Evolutionary conservation across 108 stramenopile species (phyloP).

Genomic region (Parmales sp.): DNA sequence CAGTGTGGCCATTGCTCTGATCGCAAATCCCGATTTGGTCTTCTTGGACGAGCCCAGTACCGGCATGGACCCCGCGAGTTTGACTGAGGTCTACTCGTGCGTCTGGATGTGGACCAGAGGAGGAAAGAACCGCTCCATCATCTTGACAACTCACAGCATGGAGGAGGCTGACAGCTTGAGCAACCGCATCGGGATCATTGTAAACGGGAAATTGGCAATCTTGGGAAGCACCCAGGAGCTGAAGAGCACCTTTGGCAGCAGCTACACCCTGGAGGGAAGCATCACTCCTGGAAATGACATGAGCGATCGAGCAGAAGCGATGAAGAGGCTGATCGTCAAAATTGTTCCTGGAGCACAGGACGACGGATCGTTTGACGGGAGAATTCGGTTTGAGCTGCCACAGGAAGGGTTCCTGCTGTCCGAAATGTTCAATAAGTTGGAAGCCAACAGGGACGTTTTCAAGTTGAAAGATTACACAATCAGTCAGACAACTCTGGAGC

Average conservation of each 20-base stretch:
- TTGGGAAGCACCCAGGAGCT: constrained; percentile 65
- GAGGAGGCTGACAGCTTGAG: constrained; percentile 82
- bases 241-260: constrained; percentile 46
- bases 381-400: not conserved
- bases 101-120: constrained; percentile 11
- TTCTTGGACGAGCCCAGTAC: constrained; percentile 33
- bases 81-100: not conserved
- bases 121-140: constrained; percentile 22
- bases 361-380: not conserved
- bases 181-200: constrained; percentile 77
- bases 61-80: constrained; percentile 50
- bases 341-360: not conserved
- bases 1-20: constrained; percentile 27
- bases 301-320: not conserved
- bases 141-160: constrained; percentile 92
- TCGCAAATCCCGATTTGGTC: constrained; percentile 25
- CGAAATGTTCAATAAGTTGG: not conserved
- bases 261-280: constrained; percentile 37
- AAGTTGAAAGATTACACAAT: not conserved
- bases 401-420: not conserved
- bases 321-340: not conserved
- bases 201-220: constrained; percentile 59
- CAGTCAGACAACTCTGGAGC: constrained; percentile 3
- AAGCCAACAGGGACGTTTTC: not conserved
- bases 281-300: not conserved